These are phyloP conservation scores for Phytophthora sansomeana DNA, from an alignment of 352 stramenopile species.

Conservation along the genomic window DNA sequence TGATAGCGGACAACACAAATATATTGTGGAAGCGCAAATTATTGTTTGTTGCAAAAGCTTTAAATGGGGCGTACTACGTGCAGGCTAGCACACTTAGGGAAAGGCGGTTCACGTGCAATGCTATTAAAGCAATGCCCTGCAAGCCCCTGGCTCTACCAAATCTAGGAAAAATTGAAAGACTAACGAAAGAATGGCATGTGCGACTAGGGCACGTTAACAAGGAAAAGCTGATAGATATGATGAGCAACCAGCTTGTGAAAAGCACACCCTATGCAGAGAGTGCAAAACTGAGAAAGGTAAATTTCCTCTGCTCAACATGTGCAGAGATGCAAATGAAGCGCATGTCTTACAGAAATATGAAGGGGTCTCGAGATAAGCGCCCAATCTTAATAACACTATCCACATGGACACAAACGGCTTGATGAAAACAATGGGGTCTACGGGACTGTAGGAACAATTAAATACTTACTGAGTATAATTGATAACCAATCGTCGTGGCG, in stretches of 20 bases:
- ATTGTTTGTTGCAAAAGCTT: conserved; percentile 9
- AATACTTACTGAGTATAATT: not conserved
- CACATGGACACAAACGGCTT: conserved; percentile 2
- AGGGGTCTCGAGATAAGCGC: not conserved
- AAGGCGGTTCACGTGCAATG: not conserved
- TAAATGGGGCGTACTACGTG: conserved; percentile 10
- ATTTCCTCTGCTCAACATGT: conserved; percentile 6
- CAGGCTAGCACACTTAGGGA: not conserved
- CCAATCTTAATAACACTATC: not conserved
- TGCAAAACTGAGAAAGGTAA: no score
- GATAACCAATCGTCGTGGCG: no score
- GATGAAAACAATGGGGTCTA: not conserved
- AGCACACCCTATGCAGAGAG: no score
- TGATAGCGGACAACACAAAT: not conserved
- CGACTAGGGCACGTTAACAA: no score
- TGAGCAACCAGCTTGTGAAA: no score
- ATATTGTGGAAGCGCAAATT: conserved; percentile 11
- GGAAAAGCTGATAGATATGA: no score
- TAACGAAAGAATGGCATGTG: no score
- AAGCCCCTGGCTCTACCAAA: not conserved
- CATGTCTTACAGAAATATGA: conserved; percentile 5
- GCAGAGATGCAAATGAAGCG: conserved; percentile 10
- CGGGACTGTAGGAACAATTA: not conserved
- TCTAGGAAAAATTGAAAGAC: no score
- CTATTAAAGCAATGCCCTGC: conserved; percentile 4